These are phyloP conservation scores for Tuctoria greenei DNA, from an alignment of 176 grass and related monocot genomes.

Conservation along the genomic window DNA sequence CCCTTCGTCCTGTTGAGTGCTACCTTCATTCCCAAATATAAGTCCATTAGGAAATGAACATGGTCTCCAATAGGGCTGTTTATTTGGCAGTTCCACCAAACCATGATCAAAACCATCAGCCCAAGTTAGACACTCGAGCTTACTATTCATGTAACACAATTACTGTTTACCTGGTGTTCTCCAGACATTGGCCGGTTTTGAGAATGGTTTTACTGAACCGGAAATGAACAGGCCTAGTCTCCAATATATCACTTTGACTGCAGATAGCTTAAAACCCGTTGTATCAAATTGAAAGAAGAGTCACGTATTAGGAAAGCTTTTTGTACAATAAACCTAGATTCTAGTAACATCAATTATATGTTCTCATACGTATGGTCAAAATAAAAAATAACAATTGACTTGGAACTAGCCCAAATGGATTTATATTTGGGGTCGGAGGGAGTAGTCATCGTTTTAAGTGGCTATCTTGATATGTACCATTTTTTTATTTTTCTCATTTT, in stretches of 20 bases:
- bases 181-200: too few relatives aligned
- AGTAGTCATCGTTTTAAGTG: not conserved
- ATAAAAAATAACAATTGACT: not conserved
- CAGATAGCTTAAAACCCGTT: not conserved
- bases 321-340: not conserved
- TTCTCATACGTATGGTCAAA: not conserved
- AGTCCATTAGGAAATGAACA: not conserved
- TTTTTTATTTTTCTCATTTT: not conserved
- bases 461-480: not conserved
- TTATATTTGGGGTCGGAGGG: not conserved
- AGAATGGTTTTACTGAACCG: too few relatives aligned
- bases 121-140: too few relatives aligned
- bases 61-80: not conserved
- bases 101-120: too few relatives aligned
- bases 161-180: too few relatives aligned
- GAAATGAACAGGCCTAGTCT: too few relatives aligned
- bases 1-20: not conserved
- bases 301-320: not conserved
- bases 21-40: not conserved
- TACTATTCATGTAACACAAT: too few relatives aligned
- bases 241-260: not conserved
- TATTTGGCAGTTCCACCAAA: too few relatives aligned
- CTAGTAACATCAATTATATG: not conserved
- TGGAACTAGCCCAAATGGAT: not conserved
- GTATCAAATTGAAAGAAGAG: not conserved